Base-by-base conservation (phyloP, 805 yeast species). In the Pichia membranifaciens region DNA sequence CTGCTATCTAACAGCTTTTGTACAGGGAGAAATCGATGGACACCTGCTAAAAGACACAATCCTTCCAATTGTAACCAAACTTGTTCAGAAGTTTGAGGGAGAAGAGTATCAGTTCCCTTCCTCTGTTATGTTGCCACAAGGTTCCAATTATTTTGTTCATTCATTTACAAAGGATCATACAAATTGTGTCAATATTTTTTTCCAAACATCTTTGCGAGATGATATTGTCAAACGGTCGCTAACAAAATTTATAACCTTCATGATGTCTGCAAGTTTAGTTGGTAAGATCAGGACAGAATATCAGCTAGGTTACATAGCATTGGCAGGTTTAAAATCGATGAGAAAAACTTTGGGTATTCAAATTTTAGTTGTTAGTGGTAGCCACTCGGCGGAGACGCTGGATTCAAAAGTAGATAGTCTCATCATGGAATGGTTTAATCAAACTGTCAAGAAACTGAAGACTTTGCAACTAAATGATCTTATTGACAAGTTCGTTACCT, bases 261-360 rank as follows among this genome's bases (percentile, higher is more conserved):
- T 75, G n/a, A 54, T 83, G 53, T 67, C 78, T 0, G 52, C 68
- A 7, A 62, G 71, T 1, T 65, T 78, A 17, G 61, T 67, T 1
- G 65, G 72, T 2, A 80, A 75, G 41, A 60, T 84, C 16, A 64
- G 90, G 51, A 71, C 70, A 17, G 74, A 72, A 53, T 72, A 71
- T 49, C 84, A 79, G 52, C 60, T 84, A 46, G 90, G 87, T 0
- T 84, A 84, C 57, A 69, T 73, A 5, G 78, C 82, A 0, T 53
- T 73, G n/a, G 76, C 81, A 18, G 88, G 88, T 0, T 47, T 73
- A 22, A 64, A 85, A 49, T 54, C 74, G 0, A 60, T 78, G 25
- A 66, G 80, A 45, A 68, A 71, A 20, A 74, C 81, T 0, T 60
- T 75, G 29, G 91, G 91, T 1, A 50, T 83, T 3, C 82, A 79